These are phyloP conservation scores for Marsdenia floribunda DNA, from an alignment of 257 asterid genomes.

Conservation along the genomic window DNA sequence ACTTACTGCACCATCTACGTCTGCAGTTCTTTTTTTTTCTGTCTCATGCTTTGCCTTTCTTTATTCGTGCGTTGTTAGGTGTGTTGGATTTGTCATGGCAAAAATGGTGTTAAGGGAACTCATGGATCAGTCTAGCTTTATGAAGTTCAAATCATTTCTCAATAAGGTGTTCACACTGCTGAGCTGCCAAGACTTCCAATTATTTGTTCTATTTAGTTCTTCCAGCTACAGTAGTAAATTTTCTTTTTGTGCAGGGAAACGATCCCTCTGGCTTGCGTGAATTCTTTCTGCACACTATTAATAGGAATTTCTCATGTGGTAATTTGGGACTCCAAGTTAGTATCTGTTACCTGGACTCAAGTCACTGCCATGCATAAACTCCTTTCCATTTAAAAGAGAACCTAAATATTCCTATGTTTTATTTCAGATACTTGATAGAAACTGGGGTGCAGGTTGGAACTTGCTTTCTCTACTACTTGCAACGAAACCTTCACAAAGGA, in stretches of 20 bases:
- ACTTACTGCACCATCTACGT: neutral
- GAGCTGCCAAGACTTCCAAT: neutral
- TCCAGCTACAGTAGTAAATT: slow-evolving; percentile 15
- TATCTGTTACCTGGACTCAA: slow-evolving; percentile 9
- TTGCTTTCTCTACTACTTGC: slow-evolving; percentile 84
- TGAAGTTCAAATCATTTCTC: slow-evolving; percentile 87
- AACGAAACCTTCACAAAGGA: slow-evolving; percentile 63
- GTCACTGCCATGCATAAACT: neutral
- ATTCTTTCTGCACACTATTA: slow-evolving; percentile 57
- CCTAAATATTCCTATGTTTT: slow-evolving; percentile 20
- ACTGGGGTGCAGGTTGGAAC: slow-evolving; percentile 99
- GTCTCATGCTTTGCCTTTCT: slow-evolving; percentile 9
- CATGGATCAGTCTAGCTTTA: slow-evolving; percentile 72
- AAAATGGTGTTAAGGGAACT: slow-evolving; percentile 93
- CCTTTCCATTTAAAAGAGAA: slow-evolving; percentile 17
- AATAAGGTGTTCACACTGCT: slow-evolving; percentile 49
- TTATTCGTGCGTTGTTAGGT: slow-evolving; percentile 42
- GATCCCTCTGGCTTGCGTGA: slow-evolving; percentile 94
- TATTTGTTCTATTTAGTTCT: slow-evolving; percentile 5
- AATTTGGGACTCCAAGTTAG: slow-evolving; percentile 77
- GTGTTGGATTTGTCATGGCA: slow-evolving; percentile 92
- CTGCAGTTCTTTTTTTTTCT: neutral
- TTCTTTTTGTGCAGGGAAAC: slow-evolving; percentile 47
- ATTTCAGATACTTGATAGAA: slow-evolving; percentile 86
- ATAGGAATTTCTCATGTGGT: slow-evolving; percentile 50